phyloP scores from a whole-genome alignment of 2,329 filamentous ascomycete genomes.

The Fusarium continuum region DNA sequence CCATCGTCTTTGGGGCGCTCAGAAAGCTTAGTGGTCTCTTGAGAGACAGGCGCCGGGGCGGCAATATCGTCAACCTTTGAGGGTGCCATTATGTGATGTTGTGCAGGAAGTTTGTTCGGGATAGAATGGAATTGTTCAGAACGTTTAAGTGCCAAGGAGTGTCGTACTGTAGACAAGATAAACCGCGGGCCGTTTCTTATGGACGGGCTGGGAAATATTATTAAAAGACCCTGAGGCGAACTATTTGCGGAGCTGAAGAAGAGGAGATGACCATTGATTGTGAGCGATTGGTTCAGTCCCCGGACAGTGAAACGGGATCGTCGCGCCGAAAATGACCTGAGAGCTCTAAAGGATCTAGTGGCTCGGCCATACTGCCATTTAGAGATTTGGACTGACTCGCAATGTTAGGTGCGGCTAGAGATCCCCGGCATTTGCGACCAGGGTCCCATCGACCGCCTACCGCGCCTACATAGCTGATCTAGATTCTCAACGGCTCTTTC shows the following conservation, averaged over 20 bases:
- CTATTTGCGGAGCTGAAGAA: constrained; percentile 6
- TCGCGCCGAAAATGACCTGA: background rate
- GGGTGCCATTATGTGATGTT: constrained; percentile 18
- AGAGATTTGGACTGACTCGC: background rate
- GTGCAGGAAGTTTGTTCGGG: background rate
- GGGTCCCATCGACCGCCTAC: background rate
- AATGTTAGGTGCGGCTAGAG: background rate
- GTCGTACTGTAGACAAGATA: no score
- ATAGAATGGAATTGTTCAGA: background rate
- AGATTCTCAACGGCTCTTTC: constrained; percentile 3
- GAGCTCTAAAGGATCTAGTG: no score
- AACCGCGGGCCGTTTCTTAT: constrained; percentile 6
- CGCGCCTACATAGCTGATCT: no score
- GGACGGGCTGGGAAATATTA: constrained; percentile 14
- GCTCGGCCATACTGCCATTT: constrained; percentile 27
- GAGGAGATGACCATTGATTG: constrained; percentile 23
- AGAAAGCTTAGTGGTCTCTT: constrained; percentile 8
- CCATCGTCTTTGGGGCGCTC: constrained; percentile 15
- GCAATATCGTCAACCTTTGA: constrained; percentile 13
- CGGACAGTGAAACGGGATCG: background rate
- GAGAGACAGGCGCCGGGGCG: constrained; percentile 14
- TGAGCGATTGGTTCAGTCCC: constrained; percentile 10
- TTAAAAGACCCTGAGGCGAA: constrained; percentile 2
- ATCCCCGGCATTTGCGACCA: background rate
- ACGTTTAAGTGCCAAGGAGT: constrained; percentile 17